Conservation (phyloP, 2,329 filamentous ascomycete genomes). For the Colletotrichum sp. region DNA sequence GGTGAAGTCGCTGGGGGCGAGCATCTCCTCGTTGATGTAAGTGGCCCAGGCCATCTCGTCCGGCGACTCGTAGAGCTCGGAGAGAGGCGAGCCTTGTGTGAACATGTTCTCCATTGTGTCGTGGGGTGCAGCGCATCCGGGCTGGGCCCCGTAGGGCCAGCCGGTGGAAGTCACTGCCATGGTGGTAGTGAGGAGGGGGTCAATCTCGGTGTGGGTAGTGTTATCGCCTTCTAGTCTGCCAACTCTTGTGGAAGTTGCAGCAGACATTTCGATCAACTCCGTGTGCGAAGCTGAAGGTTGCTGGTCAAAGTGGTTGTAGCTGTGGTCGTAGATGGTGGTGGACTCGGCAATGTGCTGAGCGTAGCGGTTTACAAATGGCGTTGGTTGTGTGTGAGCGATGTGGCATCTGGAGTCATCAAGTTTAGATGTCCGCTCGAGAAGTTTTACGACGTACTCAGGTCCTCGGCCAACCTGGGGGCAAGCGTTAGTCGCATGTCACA, state of each 20-base stretch:
- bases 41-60: slow-evolving; percentile 12
- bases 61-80: slow-evolving; percentile 9
- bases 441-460: slow-evolving; percentile 26
- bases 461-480: slow-evolving; percentile 19
- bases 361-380: slow-evolving; percentile 9
- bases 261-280: slow-evolving; percentile 1
- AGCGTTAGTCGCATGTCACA: not conserved
- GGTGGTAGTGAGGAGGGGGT: not conserved
- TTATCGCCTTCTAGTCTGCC: not conserved
- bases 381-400: slow-evolving; percentile 16
- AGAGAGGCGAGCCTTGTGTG: slow-evolving; percentile 4
- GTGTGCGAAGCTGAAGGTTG: slow-evolving; percentile 4
- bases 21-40: slow-evolving; percentile 13
- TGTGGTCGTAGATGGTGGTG: slow-evolving; percentile 4
- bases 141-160: slow-evolving; percentile 6
- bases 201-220: not conserved
- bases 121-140: slow-evolving; percentile 13
- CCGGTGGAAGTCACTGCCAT: slow-evolving; percentile 12
- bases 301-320: not conserved
- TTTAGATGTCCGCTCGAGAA: slow-evolving; percentile 23
- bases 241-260: not conserved
- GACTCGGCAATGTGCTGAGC: slow-evolving; percentile 16
- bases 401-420: slow-evolving; percentile 14
- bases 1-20: slow-evolving; percentile 5
- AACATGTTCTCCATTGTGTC: slow-evolving; percentile 11